Conservation (phyloP, 2,329 filamentous ascomycete species). For the Stromatinia cepivora region DNA sequence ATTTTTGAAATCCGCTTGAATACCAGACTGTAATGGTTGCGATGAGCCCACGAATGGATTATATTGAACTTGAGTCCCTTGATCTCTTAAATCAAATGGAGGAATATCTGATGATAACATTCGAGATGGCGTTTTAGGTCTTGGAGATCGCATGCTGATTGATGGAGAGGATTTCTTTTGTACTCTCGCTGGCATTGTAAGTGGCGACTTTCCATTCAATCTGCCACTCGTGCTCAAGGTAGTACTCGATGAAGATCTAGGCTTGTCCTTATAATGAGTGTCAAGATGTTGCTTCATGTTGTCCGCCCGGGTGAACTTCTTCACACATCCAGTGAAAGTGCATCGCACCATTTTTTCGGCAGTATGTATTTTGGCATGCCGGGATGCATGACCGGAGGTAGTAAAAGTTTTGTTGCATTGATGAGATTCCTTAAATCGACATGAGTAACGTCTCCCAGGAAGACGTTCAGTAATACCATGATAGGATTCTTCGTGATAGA, state of each 20-base stretch:
- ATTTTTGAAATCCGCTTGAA: not conserved
- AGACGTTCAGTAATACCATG: conserved; percentile 24
- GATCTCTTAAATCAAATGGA: conserved; percentile 8
- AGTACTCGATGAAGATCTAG: conserved; percentile 9
- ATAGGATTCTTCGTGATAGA: conserved; percentile 27
- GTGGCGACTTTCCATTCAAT: conserved; percentile 8
- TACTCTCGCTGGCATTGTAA: conserved; percentile 9
- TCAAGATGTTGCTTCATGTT: conserved; percentile 87
- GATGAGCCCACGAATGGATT: not conserved
- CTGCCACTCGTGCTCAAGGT: not conserved
- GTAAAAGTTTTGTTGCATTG: conserved; percentile 79
- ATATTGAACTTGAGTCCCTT: not conserved
- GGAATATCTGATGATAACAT: not conserved
- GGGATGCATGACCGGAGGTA: conserved; percentile 80
- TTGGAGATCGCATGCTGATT: conserved; percentile 1
- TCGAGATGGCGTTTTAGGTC: not conserved
- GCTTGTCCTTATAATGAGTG: conserved; percentile 65
- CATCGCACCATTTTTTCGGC: conserved; percentile 74
- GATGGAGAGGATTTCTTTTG: conserved; percentile 15
- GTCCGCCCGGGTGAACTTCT: conserved; percentile 79
- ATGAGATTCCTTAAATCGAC: conserved; percentile 68
- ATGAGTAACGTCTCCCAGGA: conserved; percentile 65
- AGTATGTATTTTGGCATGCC: conserved; percentile 82
- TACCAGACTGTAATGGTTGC: not conserved
- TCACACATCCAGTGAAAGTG: conserved; percentile 68